Percentiles rank a stretch among this genome's conserved stretches.
phyloP scores from a whole-genome alignment of 768 basidiomycete genomes.

The Suillus alpinus region DNA sequence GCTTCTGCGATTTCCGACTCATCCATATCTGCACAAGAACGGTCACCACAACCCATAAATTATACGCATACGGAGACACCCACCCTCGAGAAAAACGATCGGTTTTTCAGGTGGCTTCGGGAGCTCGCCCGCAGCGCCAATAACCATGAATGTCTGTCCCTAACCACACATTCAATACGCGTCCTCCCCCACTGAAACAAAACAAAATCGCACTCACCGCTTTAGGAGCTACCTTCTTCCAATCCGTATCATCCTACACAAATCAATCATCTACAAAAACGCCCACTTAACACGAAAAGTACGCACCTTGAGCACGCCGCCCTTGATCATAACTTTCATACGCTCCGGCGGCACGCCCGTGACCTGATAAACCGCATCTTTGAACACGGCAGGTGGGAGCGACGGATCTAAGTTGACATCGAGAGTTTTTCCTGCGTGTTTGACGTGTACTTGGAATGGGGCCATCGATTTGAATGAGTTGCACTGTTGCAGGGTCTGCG shows the following conservation, averaged over 20 bases:
- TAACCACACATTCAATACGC: constrained; percentile 25
- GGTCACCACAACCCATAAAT: background rate
- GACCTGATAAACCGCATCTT: constrained; percentile 72
- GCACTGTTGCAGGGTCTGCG: constrained; percentile 1
- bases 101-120: constrained; percentile 83
- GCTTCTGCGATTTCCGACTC: constrained; percentile 77
- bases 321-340: constrained; percentile 98
- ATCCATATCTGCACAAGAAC: constrained; percentile 66
- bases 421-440: constrained; percentile 83
- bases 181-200: background rate
- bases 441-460: constrained; percentile 74
- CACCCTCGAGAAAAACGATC: constrained; percentile 83
- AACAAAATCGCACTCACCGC: constrained; percentile 44
- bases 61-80: constrained; percentile 9
- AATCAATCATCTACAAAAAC: constrained; percentile 4
- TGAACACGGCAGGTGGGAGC: constrained; percentile 70
- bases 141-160: constrained; percentile 91
- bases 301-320: constrained; percentile 82
- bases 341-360: constrained; percentile 89
- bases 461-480: constrained; percentile 44
- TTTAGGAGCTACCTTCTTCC: constrained; percentile 83
- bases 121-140: constrained; percentile 89
- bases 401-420: constrained; percentile 71
- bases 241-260: constrained; percentile 77
- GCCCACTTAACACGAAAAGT: background rate